Conservation (phyloP, 495 filamentous ascomycete species). For the Trichoderma parareesei region DNA sequence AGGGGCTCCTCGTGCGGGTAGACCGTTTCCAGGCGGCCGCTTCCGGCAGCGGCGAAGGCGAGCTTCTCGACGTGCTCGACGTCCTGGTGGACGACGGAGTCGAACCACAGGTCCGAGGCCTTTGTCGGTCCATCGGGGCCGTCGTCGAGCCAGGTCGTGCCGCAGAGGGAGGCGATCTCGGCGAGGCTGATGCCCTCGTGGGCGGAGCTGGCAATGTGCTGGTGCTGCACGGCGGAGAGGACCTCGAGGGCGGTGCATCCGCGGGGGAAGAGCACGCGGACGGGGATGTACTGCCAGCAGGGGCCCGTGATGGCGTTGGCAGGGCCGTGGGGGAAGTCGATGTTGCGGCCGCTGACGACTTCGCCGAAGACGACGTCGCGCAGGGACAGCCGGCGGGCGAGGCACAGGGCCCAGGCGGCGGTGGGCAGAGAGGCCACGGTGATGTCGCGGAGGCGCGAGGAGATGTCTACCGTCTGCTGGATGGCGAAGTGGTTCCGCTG, state of each 20-base stretch:
- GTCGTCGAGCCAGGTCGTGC: not conserved
- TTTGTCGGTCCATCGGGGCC: not conserved
- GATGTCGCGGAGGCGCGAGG: conserved; percentile 35
- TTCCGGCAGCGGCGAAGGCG: conserved; percentile 19
- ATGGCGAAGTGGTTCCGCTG: conserved; percentile 26
- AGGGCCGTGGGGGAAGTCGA: conserved; percentile 28
- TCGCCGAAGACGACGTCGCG: conserved; percentile 53
- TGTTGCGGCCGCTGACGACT: conserved; percentile 52
- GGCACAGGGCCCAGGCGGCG: conserved; percentile 53
- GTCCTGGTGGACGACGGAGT: conserved; percentile 39
- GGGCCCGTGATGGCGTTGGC: conserved; percentile 39
- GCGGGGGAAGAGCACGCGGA: conserved; percentile 25
- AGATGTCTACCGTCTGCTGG: conserved; percentile 36
- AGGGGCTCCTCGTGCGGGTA: conserved; percentile 37
- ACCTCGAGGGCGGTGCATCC: conserved; percentile 24
- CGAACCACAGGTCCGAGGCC: conserved; percentile 26
- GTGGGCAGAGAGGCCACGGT: conserved; percentile 52
- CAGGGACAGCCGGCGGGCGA: conserved; percentile 41
- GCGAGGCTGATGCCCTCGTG: conserved; percentile 30
- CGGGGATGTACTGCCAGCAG: conserved; percentile 36
- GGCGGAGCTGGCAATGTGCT: conserved; percentile 28
- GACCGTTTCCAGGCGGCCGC: conserved; percentile 31
- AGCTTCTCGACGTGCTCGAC: conserved; percentile 35
- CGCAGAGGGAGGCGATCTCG: conserved; percentile 26
- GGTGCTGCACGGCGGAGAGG: conserved; percentile 26